Conservation (phyloP, 140 eudicot species). For the Anethum foeniculum region DNA sequence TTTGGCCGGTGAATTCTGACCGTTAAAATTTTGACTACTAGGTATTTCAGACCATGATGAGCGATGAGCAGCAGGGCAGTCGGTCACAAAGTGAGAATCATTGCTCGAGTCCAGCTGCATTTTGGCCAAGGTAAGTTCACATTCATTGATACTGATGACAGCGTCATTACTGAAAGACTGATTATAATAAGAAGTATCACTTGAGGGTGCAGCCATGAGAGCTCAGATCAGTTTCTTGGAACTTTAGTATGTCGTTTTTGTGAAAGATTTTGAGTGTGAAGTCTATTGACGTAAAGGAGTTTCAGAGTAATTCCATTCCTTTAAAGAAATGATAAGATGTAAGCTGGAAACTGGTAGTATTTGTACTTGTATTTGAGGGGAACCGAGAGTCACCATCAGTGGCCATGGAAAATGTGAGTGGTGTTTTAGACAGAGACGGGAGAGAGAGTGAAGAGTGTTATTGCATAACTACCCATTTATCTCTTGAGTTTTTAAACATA, state of each 20-base stretch:
- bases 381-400: neutral
- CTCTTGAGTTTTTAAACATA: neutral
- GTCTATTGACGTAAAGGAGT: neutral
- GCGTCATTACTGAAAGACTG: neutral
- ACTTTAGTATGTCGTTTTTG: neutral
- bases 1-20: slow-evolving; percentile 46
- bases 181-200: neutral
- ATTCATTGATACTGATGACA: slow-evolving; percentile 8
- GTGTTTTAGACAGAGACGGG: neutral
- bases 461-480: neutral
- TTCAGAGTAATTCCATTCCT: neutral
- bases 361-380: neutral
- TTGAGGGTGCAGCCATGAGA: neutral
- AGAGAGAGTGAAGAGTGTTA: neutral
- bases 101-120: slow-evolving; percentile 63
- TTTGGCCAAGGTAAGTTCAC: slow-evolving; percentile 8
- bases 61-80: slow-evolving; percentile 36
- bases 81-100: slow-evolving; percentile 50
- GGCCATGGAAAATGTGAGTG: neutral
- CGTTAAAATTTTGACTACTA: slow-evolving; percentile 47
- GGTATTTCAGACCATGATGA: slow-evolving; percentile 43
- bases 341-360: neutral
- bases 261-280: neutral
- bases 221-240: neutral
- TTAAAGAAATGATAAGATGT: neutral